A percentile compares a stretch with the other conserved stretches of the same genome.
phyloP scores from a whole-genome alignment of 169 alveolate species.

The Plasmodium gaboni region DNA sequence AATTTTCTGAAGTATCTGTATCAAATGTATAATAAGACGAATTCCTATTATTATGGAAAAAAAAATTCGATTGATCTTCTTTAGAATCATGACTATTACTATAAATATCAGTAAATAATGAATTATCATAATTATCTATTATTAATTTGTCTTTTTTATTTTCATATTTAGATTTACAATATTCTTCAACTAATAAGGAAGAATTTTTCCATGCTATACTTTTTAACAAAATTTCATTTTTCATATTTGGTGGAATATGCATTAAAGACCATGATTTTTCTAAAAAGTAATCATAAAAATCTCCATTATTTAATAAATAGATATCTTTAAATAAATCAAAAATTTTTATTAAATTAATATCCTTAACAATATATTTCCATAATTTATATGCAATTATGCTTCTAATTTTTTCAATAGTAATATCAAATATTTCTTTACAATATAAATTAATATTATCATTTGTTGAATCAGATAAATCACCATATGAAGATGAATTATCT shows the following conservation, averaged over 20 bases:
- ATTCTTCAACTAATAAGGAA: slow-evolving; percentile 58
- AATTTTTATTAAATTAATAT: slow-evolving; percentile 67
- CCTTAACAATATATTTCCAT: slow-evolving; percentile 79
- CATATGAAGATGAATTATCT: slow-evolving; percentile 30
- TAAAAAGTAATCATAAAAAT: slow-evolving; percentile 77
- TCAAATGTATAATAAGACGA: slow-evolving; percentile 20
- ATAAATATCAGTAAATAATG: slow-evolving; percentile 10
- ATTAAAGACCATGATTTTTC: slow-evolving; percentile 80
- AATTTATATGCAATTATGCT: slow-evolving; percentile 78
- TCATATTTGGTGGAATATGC: slow-evolving; percentile 73
- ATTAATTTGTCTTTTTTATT: slow-evolving; percentile 60
- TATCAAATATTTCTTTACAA: slow-evolving; percentile 72
- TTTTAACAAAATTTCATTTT: slow-evolving; percentile 75
- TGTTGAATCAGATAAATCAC: slow-evolving; percentile 27
- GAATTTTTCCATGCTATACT: slow-evolving; percentile 74
- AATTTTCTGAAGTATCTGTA: slow-evolving; percentile 56
- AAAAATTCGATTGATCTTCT: slow-evolving; percentile 4
- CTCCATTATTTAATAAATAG: slow-evolving; percentile 80
- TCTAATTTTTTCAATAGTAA: slow-evolving; percentile 79
- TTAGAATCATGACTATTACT: slow-evolving; percentile 16
- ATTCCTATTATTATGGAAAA: slow-evolving; percentile 8
- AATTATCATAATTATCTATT: slow-evolving; percentile 61
- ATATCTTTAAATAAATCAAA: slow-evolving; percentile 77
- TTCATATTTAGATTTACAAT: slow-evolving; percentile 66
- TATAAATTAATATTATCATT: slow-evolving; percentile 31